phyloP scores from a whole-genome alignment of 1,284 basidiomycete species.

The Veloporphyrellus conicus region DNA sequence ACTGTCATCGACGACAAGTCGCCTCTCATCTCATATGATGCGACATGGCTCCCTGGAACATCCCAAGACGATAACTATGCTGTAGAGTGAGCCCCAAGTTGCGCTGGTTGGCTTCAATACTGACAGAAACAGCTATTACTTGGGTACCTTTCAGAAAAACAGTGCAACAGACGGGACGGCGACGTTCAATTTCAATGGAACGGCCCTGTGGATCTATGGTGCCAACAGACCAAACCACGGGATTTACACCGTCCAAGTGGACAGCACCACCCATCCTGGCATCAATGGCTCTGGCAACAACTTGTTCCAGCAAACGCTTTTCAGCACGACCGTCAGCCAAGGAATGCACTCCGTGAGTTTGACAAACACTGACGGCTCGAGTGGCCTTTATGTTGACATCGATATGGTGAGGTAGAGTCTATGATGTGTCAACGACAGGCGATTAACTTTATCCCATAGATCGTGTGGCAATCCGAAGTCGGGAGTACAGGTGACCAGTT shows the following conservation, averaged over 20 bases:
- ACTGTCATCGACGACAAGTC: slow-evolving; percentile 31
- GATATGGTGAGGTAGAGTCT: slow-evolving; percentile 28
- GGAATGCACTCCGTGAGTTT: slow-evolving; percentile 27
- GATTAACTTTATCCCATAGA: slow-evolving; percentile 11
- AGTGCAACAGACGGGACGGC: slow-evolving; percentile 23
- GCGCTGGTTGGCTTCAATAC: neutral
- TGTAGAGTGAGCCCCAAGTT: slow-evolving; percentile 15
- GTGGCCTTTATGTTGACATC: slow-evolving; percentile 25
- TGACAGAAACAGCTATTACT: slow-evolving; percentile 26
- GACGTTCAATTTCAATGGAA: slow-evolving; percentile 36
- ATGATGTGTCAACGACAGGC: neutral
- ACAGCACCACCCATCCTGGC: slow-evolving; percentile 12
- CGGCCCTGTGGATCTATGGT: slow-evolving; percentile 33
- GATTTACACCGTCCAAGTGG: slow-evolving; percentile 30
- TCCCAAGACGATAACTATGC: slow-evolving; percentile 18
- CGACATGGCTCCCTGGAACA: slow-evolving; percentile 23
- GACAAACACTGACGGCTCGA: slow-evolving; percentile 23
- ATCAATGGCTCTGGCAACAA: slow-evolving; percentile 13
- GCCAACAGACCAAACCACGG: slow-evolving; percentile 32
- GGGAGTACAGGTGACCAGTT: slow-evolving; percentile 18
- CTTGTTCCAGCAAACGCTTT: slow-evolving; percentile 28
- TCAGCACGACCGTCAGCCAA: slow-evolving; percentile 23
- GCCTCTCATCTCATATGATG: slow-evolving; percentile 28
- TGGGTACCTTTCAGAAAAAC: slow-evolving; percentile 30
- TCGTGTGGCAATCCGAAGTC: slow-evolving; percentile 30